These are phyloP conservation scores for Ilex asprella DNA, from an alignment of 257 asterid genomes.

Conservation along the genomic window DNA sequence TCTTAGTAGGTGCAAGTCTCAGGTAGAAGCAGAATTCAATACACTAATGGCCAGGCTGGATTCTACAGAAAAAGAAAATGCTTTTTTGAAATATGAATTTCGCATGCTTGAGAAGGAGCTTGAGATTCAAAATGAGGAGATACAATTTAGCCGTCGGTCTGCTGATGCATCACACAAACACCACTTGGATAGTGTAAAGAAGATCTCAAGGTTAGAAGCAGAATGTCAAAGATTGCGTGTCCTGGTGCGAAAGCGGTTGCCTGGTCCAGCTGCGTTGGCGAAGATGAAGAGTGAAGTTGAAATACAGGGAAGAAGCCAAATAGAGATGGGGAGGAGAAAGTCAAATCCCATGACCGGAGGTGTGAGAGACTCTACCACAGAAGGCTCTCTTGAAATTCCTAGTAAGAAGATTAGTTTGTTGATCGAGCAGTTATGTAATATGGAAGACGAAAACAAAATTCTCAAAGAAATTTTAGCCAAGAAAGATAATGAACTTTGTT, in stretches of 20 bases:
- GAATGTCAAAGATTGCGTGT: slow-evolving; percentile 79
- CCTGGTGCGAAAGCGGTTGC: slow-evolving; percentile 47
- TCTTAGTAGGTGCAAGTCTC: slow-evolving; percentile 32
- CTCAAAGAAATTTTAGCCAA: slow-evolving; percentile 42
- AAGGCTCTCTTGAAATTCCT: slow-evolving; percentile 18
- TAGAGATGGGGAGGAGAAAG: slow-evolving; percentile 31
- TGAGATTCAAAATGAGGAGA: slow-evolving; percentile 50
- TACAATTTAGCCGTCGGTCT: slow-evolving; percentile 38
- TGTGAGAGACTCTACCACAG: slow-evolving; percentile 13
- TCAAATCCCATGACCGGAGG: slow-evolving; percentile 20
- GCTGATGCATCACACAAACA: slow-evolving; percentile 45
- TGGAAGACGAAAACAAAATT: slow-evolving; percentile 56
- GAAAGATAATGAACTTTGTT: slow-evolving; percentile 40
- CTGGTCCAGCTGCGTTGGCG: slow-evolving; percentile 27
- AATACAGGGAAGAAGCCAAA: slow-evolving; percentile 26
- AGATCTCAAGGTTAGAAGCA: slow-evolving; percentile 66
- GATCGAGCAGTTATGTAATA: slow-evolving; percentile 46
- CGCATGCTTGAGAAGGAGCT: slow-evolving; percentile 66
- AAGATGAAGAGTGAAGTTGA: slow-evolving; percentile 37
- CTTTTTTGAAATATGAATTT: slow-evolving; percentile 62
- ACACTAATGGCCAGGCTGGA: slow-evolving; percentile 63
- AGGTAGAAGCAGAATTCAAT: slow-evolving; percentile 54
- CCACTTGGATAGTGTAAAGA: slow-evolving; percentile 45
- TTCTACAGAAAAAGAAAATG: slow-evolving; percentile 71
- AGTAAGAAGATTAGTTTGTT: slow-evolving; percentile 38